These are phyloP conservation scores for Sordariomycetes sp. DNA, from an alignment of 2,329 filamentous ascomycete genomes.

Conservation along the genomic window DNA sequence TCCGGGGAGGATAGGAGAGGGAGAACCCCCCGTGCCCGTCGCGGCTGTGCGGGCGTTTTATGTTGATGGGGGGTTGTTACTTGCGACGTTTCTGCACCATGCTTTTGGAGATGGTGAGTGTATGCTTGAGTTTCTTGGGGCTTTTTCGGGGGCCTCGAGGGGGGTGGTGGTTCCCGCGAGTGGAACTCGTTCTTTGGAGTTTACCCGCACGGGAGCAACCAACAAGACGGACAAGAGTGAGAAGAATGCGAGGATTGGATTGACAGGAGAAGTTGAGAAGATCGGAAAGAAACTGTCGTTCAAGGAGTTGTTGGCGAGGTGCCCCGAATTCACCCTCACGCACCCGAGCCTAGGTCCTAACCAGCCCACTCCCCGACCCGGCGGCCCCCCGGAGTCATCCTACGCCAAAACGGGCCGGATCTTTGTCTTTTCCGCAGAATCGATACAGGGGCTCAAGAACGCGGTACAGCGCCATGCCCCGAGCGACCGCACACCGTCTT, in stretches of 20 bases:
- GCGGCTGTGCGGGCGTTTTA: conserved; percentile 23
- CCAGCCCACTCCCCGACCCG: conserved; percentile 15
- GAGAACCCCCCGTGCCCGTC: conserved; percentile 16
- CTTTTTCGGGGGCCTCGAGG: conserved; percentile 15
- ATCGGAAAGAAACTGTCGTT: conserved; percentile 7
- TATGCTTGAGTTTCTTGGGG: conserved; percentile 22
- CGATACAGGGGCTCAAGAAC: conserved; percentile 17
- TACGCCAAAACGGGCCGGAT: conserved; percentile 25
- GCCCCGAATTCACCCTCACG: conserved; percentile 23
- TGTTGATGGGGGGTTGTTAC: conserved; percentile 23
- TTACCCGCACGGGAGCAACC: conserved; percentile 4
- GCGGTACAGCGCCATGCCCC: conserved; percentile 8
- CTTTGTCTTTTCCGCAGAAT: conserved; percentile 22
- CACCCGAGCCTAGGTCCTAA: conserved; percentile 18
- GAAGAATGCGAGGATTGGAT: no score
- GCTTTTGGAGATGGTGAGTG: conserved; percentile 26
- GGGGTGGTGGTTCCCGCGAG: conserved; percentile 10
- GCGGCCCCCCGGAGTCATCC: conserved; percentile 13
- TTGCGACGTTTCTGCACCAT: conserved; percentile 27
- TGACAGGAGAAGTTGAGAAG: no score
- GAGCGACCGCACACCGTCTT: conserved; percentile 14
- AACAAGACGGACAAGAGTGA: neutral
- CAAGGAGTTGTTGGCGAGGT: conserved; percentile 14
- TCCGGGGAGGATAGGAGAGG: conserved; percentile 2
- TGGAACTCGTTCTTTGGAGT: conserved; percentile 10